Evolutionary conservation across 225 moss, liverwort and hornwort genomes (phyloP), one percentile per base, ranked within the genome.

Genomic region (Physcomitrium patens): DNA sequence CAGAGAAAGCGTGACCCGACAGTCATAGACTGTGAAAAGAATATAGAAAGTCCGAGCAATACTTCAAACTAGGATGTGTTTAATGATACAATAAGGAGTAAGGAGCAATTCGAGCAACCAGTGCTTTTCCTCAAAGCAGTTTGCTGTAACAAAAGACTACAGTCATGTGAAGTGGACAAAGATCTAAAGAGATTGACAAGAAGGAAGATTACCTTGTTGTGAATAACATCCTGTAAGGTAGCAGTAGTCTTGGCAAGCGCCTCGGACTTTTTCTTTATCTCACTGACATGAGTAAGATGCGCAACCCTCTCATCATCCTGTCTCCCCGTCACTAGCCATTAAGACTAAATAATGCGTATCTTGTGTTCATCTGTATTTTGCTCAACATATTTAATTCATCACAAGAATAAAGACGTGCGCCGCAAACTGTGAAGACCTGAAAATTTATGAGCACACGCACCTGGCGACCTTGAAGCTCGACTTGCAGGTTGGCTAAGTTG

Each of bases 291-390:
- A 44, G 99, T 99, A 37, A 99, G 91, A 85, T 99, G 95, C 23
- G 95, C 99, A 74, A 95, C 91, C 79, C 90, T 85, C 74, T 95
- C 91, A 85, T 99, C 99, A 82, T 95, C 95, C 99, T 99, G 89
- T 73, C 51, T 54, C 69, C 84, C 55, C 42, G 67, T 71, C 79
- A 81, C 60, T 76, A 59, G 26, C 46, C 63, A 76, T 46, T n/a
- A 16, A 60, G 26, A 19, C 37, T 65, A 41, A 52, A 68, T 61
- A 83, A 18, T 41, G 45, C 1, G 28, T 19, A 71, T 56, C 23
- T 41, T 22, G 23, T 56, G 6, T 19, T 68, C 20, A 22, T 46
- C 65, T 58, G 19, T 51, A 46, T n/a, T 52, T 45, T 23, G 22
- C 22, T 41, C 5, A 3, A 10, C 22, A 28, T 31, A 22, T 31